Base-by-base conservation (phyloP, 2,329 filamentous ascomycete genomes). In the Colletotrichum caudatum region DNA sequence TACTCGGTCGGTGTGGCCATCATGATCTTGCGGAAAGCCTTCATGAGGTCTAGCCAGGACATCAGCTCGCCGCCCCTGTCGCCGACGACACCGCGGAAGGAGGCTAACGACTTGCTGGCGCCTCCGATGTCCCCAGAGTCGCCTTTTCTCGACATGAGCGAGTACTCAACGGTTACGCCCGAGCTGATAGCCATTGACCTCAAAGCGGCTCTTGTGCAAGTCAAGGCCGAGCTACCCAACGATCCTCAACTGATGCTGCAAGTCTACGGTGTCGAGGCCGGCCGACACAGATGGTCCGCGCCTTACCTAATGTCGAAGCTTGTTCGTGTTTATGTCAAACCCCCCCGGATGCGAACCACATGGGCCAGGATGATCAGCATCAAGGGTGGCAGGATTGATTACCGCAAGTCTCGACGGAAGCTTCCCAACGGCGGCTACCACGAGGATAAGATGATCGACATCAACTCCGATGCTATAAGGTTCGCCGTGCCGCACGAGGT, bases 231-330 rank as follows among this genome's bases (percentile, higher is more conserved):
- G 56, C 91, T 98, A 89, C 95, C 96, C 1, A 86, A 91, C 23
- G 95, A 98, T 76, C 97, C 96, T n/a, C 89, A 91, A 0, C 85
- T 98, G 80, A 95, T 99, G 93, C 77, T 98, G 2, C 95, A 98
- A 74, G 84, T 98, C 12, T 95, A 95, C 79, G 89, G 90, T 12
- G 79, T 98, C 50, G 94, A 97, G 76, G 89, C 91, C 58, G 95
- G 95, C 6, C 91, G 92, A 14, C 94, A 98, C 80, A 88, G 95
- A 76, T 98, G 95, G 93, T 91, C 94, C 2, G 88, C 91, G 6
- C 95, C 96, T 0, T 97, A 95, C 78, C 78, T 96, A 18, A 88
- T 91, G 65, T 90, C 93, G 44, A 93, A 92, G 73, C 86, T 98
- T 48, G 85, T 94, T 54, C 90, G 96, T n/a, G 79, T 99, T 7